phyloP scores from a whole-genome alignment of 139 green algal genomes.

The Ettlia oleoabundans region DNA sequence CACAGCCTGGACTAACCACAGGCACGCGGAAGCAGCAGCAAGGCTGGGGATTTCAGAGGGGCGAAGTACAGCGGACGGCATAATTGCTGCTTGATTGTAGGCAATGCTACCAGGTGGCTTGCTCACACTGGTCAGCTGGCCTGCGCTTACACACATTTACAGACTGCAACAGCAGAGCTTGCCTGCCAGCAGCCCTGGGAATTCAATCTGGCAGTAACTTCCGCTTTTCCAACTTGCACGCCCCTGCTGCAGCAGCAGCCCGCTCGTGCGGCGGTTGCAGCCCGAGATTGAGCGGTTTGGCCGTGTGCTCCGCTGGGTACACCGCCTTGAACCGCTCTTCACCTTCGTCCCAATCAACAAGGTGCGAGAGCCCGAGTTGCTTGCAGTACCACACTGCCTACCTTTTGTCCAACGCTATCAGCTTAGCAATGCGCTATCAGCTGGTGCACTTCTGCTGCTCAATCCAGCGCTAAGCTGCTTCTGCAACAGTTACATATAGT shows the following conservation, averaged over 20 bases:
- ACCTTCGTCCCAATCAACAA: conserved; percentile 68
- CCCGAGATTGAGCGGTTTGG: conserved; percentile 71
- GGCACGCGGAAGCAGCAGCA: not conserved
- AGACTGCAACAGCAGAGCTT: not conserved
- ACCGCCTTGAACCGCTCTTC: conserved; percentile 66
- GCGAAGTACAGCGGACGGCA: too few relatives aligned
- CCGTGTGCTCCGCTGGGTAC: conserved; percentile 57
- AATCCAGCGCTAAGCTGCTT: too few relatives aligned
- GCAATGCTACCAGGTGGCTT: not conserved
- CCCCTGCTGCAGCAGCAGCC: conserved; percentile 22
- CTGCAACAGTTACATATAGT: not conserved
- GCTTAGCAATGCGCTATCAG: too few relatives aligned
- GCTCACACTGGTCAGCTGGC: too few relatives aligned
- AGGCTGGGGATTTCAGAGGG: too few relatives aligned
- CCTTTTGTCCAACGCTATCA: too few relatives aligned
- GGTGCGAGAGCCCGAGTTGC: too few relatives aligned
- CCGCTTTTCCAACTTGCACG: not conserved
- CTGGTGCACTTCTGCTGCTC: too few relatives aligned
- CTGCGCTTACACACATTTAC: not conserved
- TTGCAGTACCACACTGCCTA: too few relatives aligned
- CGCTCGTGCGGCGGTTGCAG: conserved; percentile 50
- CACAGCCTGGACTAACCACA: conserved; percentile 74
- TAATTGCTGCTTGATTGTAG: not conserved
- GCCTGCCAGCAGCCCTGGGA: not conserved
- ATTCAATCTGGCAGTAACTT: too few relatives aligned